Conservation (phyloP, 768 basidiomycete genomes). For the Exsudoporus frostii region DNA sequence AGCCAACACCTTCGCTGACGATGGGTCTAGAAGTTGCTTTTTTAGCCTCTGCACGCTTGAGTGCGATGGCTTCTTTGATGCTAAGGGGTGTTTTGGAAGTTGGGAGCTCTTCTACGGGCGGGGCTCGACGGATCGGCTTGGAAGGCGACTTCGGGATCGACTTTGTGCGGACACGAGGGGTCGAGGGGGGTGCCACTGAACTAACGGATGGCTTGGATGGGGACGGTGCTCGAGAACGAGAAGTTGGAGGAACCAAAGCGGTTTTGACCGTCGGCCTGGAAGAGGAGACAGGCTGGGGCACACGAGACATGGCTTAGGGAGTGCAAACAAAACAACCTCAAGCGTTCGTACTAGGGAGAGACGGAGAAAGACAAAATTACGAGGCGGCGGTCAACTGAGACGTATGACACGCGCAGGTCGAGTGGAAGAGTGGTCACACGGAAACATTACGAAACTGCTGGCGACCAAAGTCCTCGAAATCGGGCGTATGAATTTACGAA, state of each 20-base stretch:
- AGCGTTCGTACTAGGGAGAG: slow-evolving; percentile 7
- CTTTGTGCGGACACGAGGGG: slow-evolving; percentile 36
- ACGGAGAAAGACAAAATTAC: neutral
- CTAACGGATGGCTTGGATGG: slow-evolving; percentile 30
- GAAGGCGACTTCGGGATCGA: slow-evolving; percentile 36
- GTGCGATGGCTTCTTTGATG: slow-evolving; percentile 75
- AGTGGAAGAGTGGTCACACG: slow-evolving; percentile 8
- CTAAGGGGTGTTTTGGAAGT: slow-evolving; percentile 40
- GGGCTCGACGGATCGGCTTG: slow-evolving; percentile 26
- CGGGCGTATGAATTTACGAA: neutral
- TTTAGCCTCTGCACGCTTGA: slow-evolving; percentile 75
- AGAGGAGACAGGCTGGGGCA: slow-evolving; percentile 34
- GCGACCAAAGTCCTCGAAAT: neutral
- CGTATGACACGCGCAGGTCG: slow-evolving; percentile 1
- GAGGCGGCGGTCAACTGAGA: neutral
- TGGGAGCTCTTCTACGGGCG: slow-evolving; percentile 20
- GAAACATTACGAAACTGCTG: slow-evolving; percentile 19
- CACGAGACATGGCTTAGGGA: slow-evolving; percentile 36
- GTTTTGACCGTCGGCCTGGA: slow-evolving; percentile 33
- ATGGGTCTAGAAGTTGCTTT: slow-evolving; percentile 40
- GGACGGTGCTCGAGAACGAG: slow-evolving; percentile 33
- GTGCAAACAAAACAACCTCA: neutral
- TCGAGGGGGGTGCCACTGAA: slow-evolving; percentile 21
- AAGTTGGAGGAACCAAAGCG: slow-evolving; percentile 22
- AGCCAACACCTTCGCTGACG: slow-evolving; percentile 22